Percentiles rank a stretch among this genome's conserved stretches.
These are phyloP conservation scores for Exophiala bonariae DNA, from an alignment of 2,329 filamentous ascomycete genomes.

Conservation along the genomic window DNA sequence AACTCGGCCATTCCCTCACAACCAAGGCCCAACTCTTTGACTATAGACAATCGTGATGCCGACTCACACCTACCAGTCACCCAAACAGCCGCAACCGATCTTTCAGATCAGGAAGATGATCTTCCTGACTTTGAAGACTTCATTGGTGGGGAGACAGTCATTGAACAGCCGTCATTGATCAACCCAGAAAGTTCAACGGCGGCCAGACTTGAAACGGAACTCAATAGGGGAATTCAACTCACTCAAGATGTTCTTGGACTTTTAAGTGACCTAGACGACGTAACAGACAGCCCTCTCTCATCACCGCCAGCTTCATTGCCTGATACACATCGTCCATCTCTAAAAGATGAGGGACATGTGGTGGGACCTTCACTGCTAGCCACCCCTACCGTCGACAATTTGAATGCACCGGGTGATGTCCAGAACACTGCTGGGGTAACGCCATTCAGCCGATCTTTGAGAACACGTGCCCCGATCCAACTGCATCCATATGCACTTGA, in stretches of 20 bases:
- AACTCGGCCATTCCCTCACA: slow-evolving; percentile 15
- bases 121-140: no score
- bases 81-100: no score
- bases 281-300: slow-evolving; percentile 22
- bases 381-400: no score
- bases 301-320: slow-evolving; percentile 16
- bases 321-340: slow-evolving; percentile 10
- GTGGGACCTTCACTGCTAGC: neutral
- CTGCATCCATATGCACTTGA: slow-evolving; percentile 50
- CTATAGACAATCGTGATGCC: neutral
- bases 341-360: neutral
- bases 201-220: slow-evolving; percentile 13
- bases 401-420: no score
- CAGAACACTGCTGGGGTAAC: neutral
- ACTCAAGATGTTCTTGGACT: slow-evolving; percentile 15
- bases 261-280: slow-evolving; percentile 8
- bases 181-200: neutral
- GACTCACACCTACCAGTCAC: no score
- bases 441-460: slow-evolving; percentile 28
- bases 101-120: no score
- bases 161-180: no score
- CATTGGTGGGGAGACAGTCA: no score
- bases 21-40: neutral
- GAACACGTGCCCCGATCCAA: slow-evolving; percentile 49
- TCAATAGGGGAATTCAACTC: slow-evolving; percentile 15